Evolutionary conservation across 2,329 filamentous ascomycete species (phyloP).

Genomic region (Talaromyces sp.): DNA sequence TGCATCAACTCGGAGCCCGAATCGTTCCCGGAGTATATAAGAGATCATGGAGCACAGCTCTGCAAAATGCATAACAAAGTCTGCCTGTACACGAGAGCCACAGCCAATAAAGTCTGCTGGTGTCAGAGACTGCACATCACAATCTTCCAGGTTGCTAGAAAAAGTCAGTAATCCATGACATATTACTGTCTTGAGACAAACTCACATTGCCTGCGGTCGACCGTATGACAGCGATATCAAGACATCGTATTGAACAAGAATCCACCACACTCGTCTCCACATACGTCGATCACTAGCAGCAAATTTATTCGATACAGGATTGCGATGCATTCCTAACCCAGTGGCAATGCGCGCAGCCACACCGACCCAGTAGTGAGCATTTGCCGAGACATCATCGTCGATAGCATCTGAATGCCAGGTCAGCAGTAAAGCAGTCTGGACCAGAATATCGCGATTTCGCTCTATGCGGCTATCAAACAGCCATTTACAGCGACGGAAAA

Average conservation of each 20-base stretch:
- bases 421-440: slow-evolving; percentile 52
- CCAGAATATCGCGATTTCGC: slow-evolving; percentile 48
- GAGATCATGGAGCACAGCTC: slow-evolving; percentile 49
- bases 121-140: slow-evolving; percentile 44
- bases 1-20: slow-evolving; percentile 35
- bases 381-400: slow-evolving; percentile 51
- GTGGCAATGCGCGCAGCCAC: slow-evolving; percentile 49
- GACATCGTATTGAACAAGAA: slow-evolving; percentile 41
- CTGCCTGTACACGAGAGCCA: slow-evolving; percentile 38
- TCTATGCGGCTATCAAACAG: slow-evolving; percentile 52
- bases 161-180: background rate
- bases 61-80: slow-evolving; percentile 46
- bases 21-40: slow-evolving; percentile 38
- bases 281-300: slow-evolving; percentile 37
- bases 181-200: slow-evolving; percentile 1
- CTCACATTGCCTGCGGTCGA: slow-evolving; percentile 48
- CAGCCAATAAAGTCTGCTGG: slow-evolving; percentile 45
- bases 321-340: slow-evolving; percentile 51
- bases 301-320: slow-evolving; percentile 37
- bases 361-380: slow-evolving; percentile 51
- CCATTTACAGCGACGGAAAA: slow-evolving; percentile 51
- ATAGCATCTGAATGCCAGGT: slow-evolving; percentile 52
- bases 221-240: slow-evolving; percentile 45
- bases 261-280: slow-evolving; percentile 42
- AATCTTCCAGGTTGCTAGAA: slow-evolving; percentile 45